Percentiles rank a stretch among this genome's conserved stretches.
Conservation (phyloP, 2,329 filamentous ascomycete species). For the Botryotinia narcissicola region DNA sequence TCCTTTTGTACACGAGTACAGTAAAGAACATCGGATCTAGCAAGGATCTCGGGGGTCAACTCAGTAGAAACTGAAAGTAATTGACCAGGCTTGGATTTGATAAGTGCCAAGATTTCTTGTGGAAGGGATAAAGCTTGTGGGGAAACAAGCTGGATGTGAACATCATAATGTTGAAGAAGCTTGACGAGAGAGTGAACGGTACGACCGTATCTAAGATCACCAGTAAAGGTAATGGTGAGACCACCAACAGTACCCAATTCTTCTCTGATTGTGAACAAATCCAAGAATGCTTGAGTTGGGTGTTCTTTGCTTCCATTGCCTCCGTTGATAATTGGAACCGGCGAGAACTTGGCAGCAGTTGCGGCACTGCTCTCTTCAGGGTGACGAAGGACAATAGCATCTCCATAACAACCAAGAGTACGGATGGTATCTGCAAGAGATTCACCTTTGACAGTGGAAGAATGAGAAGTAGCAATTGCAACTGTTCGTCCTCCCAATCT, state of each 20-base stretch:
- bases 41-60: conserved; percentile 83
- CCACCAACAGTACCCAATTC: conserved; percentile 94
- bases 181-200: conserved; percentile 95
- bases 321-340: conserved; percentile 93
- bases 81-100: conserved; percentile 69
- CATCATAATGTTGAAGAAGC: conserved; percentile 92
- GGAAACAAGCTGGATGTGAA: conserved; percentile 86
- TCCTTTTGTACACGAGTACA: conserved; percentile 97
- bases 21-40: conserved; percentile 87
- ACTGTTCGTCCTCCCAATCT: conserved; percentile 87
- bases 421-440: conserved; percentile 89
- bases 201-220: conserved; percentile 88
- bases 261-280: conserved; percentile 97
- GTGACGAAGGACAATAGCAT: conserved; percentile 94
- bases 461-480: conserved; percentile 75
- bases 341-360: conserved; percentile 80
- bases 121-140: conserved; percentile 79
- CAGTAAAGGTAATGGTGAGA: conserved; percentile 91
- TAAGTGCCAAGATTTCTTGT: conserved; percentile 66
- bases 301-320: conserved; percentile 96
- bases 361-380: conserved; percentile 79
- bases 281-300: conserved; percentile 94
- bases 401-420: conserved; percentile 89
- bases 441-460: conserved; percentile 92
- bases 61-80: conserved; percentile 71